Conservation (phyloP, 352 stramenopile genomes). For the Pythium rhizo-oryzae region DNA sequence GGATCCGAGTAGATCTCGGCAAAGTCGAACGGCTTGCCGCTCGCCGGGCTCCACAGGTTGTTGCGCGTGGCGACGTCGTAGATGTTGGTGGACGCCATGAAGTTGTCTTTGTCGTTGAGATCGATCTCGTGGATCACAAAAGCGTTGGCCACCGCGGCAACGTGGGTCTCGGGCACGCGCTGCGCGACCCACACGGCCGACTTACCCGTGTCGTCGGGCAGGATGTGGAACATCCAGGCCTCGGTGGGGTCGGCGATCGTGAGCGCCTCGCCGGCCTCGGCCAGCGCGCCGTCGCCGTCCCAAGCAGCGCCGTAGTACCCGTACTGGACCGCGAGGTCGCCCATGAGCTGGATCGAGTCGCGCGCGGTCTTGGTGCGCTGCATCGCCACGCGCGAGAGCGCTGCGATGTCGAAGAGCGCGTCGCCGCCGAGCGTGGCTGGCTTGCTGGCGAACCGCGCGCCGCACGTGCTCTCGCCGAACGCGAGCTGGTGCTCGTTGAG, state of each 20-base stretch:
- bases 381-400: conserved; percentile 87
- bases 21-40: conserved; percentile 84
- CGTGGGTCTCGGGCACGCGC: conserved; percentile 86
- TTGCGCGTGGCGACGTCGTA: conserved; percentile 83
- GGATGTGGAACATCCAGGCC: conserved; percentile 95
- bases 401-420: conserved; percentile 84
- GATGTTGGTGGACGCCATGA: conserved; percentile 89
- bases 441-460: conserved; percentile 59
- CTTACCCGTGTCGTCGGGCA: conserved; percentile 91
- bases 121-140: conserved; percentile 93
- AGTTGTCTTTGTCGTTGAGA: conserved; percentile 73
- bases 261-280: conserved; percentile 89
- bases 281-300: conserved; percentile 58
- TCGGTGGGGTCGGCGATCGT: conserved; percentile 90
- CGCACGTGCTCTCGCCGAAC: conserved; percentile 81
- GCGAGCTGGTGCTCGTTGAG: conserved; percentile 81
- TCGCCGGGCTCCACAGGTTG: conserved; percentile 66
- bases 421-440: conserved; percentile 64
- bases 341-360: conserved; percentile 90
- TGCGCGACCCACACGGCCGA: conserved; percentile 94
- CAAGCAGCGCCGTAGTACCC: conserved; percentile 93
- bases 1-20: conserved; percentile 75
- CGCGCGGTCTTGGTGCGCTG: conserved; percentile 81
- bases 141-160: conserved; percentile 90
- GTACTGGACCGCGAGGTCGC: conserved; percentile 90